A percentile compares a stretch with the other conserved stretches of the same genome.
Conservation (phyloP, 768 basidiomycete species). For the Rhizopogon vulgaris region DNA sequence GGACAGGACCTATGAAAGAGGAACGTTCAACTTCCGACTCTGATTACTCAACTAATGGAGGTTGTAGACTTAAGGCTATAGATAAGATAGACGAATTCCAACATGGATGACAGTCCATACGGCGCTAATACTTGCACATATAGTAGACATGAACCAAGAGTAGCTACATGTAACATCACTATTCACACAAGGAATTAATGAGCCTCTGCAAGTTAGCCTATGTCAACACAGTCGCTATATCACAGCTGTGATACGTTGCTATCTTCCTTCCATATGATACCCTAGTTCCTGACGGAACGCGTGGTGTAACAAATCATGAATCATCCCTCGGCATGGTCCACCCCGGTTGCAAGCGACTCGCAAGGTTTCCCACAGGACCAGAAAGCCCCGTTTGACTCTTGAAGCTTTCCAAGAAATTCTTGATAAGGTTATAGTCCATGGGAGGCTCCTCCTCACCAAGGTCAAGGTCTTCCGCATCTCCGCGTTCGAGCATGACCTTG, state of each 20-base stretch:
- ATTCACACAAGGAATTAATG: too few relatives aligned
- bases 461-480: conserved; percentile 42
- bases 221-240: background rate
- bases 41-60: too few relatives aligned
- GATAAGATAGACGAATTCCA: too few relatives aligned
- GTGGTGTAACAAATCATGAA: conserved; percentile 17
- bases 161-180: too few relatives aligned
- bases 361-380: conserved; percentile 88
- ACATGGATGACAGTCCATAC: too few relatives aligned
- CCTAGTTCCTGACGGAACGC: background rate
- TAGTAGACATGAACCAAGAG: too few relatives aligned
- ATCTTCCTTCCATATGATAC: background rate
- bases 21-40: background rate
- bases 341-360: conserved; percentile 73
- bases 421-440: conserved; percentile 87
- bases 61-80: too few relatives aligned
- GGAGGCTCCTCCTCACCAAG: conserved; percentile 41
- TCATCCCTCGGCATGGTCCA: conserved; percentile 74
- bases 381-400: conserved; percentile 84
- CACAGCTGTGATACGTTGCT: background rate
- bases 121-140: too few relatives aligned
- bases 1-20: background rate
- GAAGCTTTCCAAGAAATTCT: conserved; percentile 96
- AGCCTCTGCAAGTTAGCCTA: too few relatives aligned
- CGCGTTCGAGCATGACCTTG: conserved; percentile 49